Evolutionary conservation across 2,329 filamentous ascomycete species (phyloP).

Genomic region (Aureobasidium zeae): DNA sequence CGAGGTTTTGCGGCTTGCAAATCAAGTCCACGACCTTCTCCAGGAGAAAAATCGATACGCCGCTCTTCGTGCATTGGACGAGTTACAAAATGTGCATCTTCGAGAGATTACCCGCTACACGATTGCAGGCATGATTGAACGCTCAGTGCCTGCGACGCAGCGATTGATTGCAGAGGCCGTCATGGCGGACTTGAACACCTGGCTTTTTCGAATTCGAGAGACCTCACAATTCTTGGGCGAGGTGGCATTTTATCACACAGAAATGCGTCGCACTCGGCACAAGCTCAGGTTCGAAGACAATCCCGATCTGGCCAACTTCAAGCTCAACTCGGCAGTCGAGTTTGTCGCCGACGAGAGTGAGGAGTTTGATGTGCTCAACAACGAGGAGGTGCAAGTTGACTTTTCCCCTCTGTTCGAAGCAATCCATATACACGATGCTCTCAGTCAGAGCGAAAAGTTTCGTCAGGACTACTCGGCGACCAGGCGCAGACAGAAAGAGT

Average conservation of each 20-base stretch:
- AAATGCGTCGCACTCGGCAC: conserved; percentile 72
- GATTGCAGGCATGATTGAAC: conserved; percentile 90
- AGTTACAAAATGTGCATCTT: conserved; percentile 91
- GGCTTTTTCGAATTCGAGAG: conserved; percentile 90
- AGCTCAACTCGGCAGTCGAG: conserved; percentile 90
- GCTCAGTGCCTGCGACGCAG: conserved; percentile 86
- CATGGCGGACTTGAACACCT: conserved; percentile 93
- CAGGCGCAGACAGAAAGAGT: conserved; percentile 79
- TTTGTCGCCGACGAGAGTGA: conserved; percentile 90
- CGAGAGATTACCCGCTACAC: conserved; percentile 92
- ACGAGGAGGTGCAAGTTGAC: conserved; percentile 89
- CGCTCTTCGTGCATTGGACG: conserved; percentile 84
- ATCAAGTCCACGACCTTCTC: conserved; percentile 86
- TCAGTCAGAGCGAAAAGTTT: conserved; percentile 88
- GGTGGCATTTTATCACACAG: conserved; percentile 92
- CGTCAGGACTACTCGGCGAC: conserved; percentile 86
- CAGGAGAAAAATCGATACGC: conserved; percentile 92
- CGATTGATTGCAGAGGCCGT: conserved; percentile 91
- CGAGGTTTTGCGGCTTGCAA: conserved; percentile 83
- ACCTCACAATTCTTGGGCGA: conserved; percentile 94
- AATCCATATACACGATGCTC: conserved; percentile 88
- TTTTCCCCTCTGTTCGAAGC: conserved; percentile 93
- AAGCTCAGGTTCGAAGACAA: conserved; percentile 72
- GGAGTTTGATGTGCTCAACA: conserved; percentile 90
- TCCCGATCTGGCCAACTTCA: conserved; percentile 69